phyloP scores from a whole-genome alignment of 177 flowering plant species.

The Vitis hybrid region DNA sequence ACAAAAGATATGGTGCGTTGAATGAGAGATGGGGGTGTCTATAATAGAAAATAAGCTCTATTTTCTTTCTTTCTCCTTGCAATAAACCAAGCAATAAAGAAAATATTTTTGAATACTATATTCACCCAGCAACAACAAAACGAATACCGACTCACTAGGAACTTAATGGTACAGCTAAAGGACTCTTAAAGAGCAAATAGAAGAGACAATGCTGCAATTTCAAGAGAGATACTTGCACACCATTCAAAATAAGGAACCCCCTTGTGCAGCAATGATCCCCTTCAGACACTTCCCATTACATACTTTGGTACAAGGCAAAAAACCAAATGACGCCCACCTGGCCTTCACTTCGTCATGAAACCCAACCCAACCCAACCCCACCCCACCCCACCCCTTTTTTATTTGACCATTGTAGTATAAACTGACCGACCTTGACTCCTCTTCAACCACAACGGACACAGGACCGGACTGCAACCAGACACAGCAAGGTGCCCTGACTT shows the following conservation, averaged over 20 bases:
- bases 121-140: conserved; percentile 10
- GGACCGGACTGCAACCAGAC: conserved; percentile 29
- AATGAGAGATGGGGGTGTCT: background rate
- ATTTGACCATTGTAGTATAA: conserved; percentile 15
- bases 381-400: conserved; percentile 4
- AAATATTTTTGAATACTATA: background rate
- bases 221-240: background rate
- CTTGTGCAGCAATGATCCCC: background rate
- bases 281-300: background rate
- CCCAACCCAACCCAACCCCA: background rate
- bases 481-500: conserved; percentile 17
- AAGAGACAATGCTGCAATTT: background rate
- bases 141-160: conserved; percentile 9
- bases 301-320: background rate
- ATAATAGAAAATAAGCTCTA: background rate
- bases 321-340: background rate
- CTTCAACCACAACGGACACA: conserved; percentile 22
- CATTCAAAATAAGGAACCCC: background rate
- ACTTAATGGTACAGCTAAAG: background rate
- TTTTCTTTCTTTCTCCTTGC: background rate
- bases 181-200: background rate
- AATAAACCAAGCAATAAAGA: background rate
- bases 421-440: conserved; percentile 19
- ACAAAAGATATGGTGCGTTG: too few species aligned
- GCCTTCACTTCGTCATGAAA: background rate